Conservation (phyloP, 1,284 basidiomycete species). For the Heliocybe sulcata region DNA sequence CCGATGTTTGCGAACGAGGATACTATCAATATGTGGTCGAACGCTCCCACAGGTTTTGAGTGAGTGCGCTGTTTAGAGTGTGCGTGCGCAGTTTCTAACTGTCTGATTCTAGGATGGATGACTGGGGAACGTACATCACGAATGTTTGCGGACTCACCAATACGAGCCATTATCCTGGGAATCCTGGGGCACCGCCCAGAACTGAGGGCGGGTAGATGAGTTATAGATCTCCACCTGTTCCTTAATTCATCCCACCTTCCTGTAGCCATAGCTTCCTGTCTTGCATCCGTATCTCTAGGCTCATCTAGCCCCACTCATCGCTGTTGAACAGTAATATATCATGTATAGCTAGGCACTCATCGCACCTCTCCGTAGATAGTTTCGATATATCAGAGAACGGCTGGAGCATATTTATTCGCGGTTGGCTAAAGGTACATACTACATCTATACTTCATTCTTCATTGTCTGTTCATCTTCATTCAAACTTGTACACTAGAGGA, state of each 20-base stretch:
- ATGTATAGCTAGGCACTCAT: not conserved
- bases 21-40: slow-evolving; percentile 5
- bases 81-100: not conserved
- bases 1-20: not conserved
- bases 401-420: no score
- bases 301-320: not conserved
- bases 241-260: not conserved
- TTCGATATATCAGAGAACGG: no score
- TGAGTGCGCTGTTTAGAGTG: not conserved
- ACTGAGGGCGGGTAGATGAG: not conserved
- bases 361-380: no score
- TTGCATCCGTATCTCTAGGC: not conserved
- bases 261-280: not conserved
- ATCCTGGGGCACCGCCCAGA: not conserved
- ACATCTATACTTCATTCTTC: no score
- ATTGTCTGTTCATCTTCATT: not conserved
- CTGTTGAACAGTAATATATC: not conserved
- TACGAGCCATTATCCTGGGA: not conserved
- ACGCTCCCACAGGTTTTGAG: slow-evolving; percentile 4
- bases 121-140: slow-evolving; percentile 3
- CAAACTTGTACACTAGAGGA: not conserved
- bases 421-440: no score
- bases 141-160: not conserved
- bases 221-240: not conserved
- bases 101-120: slow-evolving; percentile 1